phyloP scores from a whole-genome alignment of 1,139 yeast species.

The Yamadazyma sp. region DNA sequence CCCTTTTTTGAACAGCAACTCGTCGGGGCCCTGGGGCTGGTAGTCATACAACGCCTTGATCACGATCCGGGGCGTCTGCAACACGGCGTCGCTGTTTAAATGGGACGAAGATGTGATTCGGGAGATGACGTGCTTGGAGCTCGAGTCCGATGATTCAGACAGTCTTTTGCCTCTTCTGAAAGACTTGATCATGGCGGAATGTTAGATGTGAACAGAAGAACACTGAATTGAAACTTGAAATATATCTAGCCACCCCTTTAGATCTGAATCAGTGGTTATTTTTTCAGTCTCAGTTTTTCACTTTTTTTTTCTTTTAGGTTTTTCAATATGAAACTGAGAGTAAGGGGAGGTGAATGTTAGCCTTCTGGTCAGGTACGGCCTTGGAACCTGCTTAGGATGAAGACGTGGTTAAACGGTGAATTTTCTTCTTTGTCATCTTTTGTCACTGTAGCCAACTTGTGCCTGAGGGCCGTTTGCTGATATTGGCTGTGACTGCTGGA shows the following conservation, averaged over 20 bases:
- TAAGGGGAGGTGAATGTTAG: no score
- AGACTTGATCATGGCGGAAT: slow-evolving; percentile 44
- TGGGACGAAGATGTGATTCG: slow-evolving; percentile 25
- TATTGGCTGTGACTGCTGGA: no score
- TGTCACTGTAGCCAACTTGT: no score
- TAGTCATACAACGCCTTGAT: slow-evolving; percentile 82
- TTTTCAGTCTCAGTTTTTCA: not conserved
- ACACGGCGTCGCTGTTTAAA: slow-evolving; percentile 17
- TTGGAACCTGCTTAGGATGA: not conserved
- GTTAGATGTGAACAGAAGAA: no score
- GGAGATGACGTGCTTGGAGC: slow-evolving; percentile 37
- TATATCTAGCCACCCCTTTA: slow-evolving; percentile 1
- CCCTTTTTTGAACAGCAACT: slow-evolving; percentile 73
- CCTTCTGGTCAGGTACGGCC: no score
- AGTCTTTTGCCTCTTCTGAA: slow-evolving; percentile 45
- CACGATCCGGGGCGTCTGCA: slow-evolving; percentile 70
- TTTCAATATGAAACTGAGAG: not conserved
- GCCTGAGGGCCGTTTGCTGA: no score
- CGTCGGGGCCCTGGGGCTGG: slow-evolving; percentile 79
- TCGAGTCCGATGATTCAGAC: slow-evolving; percentile 31
- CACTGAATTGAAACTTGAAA: not conserved
- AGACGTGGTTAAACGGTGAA: not conserved
- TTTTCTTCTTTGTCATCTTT: no score
- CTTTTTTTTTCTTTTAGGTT: not conserved
- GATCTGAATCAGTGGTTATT: slow-evolving; percentile 1